Evolutionary conservation across 1,284 basidiomycete genomes (phyloP).

Genomic region (Grifola frondosa): DNA sequence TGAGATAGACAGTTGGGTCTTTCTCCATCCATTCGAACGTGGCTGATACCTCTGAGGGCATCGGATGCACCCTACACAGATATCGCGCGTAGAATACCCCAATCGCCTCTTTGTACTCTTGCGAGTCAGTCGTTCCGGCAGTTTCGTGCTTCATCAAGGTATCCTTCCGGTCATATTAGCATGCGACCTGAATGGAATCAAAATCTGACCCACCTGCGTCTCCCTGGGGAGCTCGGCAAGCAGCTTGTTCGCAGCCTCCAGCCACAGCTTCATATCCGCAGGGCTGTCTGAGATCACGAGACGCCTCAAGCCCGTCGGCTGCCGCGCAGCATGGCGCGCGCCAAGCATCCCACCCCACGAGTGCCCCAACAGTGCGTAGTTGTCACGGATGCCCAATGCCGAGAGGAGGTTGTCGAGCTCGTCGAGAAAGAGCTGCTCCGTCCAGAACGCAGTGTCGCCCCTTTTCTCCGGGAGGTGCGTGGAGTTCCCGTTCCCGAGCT

Average conservation of each 20-base stretch:
- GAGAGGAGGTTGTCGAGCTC: conserved; percentile 47
- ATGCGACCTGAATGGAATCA: neutral
- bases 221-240: conserved; percentile 39
- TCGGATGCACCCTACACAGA: conserved; percentile 46
- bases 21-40: conserved; percentile 32
- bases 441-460: conserved; percentile 42
- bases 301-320: conserved; percentile 39
- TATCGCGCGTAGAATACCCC: conserved; percentile 43
- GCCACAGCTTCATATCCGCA: conserved; percentile 33
- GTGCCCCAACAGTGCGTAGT: conserved; percentile 46
- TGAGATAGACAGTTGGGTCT: conserved; percentile 50
- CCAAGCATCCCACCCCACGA: conserved; percentile 57
- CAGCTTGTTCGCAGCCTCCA: conserved; percentile 31
- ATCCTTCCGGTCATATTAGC: conserved; percentile 21
- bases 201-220: conserved; percentile 27
- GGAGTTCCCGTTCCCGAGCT: conserved; percentile 46
- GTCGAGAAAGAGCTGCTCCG: conserved; percentile 45
- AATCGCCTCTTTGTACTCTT: conserved; percentile 48
- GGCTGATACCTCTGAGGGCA: conserved; percentile 35
- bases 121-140: conserved; percentile 42
- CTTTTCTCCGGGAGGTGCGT: conserved; percentile 40
- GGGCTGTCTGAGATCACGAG: conserved; percentile 39
- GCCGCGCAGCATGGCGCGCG: conserved; percentile 27
- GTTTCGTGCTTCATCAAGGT: conserved; percentile 46
- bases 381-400: conserved; percentile 36